A percentile compares a stretch with the other conserved stretches of the same genome.
Conservation (phyloP, 352 stramenopile species). For the Globisporangium uncinulatum region DNA sequence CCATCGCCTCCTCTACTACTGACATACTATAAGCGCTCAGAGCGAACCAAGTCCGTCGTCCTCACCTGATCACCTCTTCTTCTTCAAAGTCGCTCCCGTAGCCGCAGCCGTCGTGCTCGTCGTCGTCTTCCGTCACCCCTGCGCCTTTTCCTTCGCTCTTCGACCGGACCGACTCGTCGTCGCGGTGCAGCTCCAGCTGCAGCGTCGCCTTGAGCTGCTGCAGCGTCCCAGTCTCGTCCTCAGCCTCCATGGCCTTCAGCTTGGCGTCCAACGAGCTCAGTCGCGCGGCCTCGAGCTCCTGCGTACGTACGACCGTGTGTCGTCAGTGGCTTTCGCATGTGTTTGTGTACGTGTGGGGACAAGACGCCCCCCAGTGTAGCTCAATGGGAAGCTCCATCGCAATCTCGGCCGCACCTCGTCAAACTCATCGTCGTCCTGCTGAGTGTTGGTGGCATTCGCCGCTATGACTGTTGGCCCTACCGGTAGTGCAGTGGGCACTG, state of each 20-base stretch:
- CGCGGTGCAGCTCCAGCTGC: slow-evolving; percentile 46
- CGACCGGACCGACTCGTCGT: slow-evolving; percentile 30
- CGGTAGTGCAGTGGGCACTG: slow-evolving; percentile 18
- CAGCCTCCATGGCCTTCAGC: slow-evolving; percentile 80
- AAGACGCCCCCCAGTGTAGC: too few relatives aligned
- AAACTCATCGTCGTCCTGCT: slow-evolving; percentile 44
- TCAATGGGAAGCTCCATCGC: background rate
- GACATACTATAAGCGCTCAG: too few relatives aligned
- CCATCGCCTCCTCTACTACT: too few relatives aligned
- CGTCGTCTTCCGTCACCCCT: background rate
- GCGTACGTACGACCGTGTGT: too few relatives aligned
- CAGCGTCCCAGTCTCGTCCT: slow-evolving; percentile 73
- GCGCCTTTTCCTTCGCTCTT: slow-evolving; percentile 5
- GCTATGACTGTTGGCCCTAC: slow-evolving; percentile 16
- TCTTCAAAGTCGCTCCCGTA: slow-evolving; percentile 86
- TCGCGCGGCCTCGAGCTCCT: slow-evolving; percentile 50
- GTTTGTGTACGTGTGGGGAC: too few relatives aligned
- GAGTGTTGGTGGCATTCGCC: background rate
- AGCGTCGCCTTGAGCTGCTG: slow-evolving; percentile 73
- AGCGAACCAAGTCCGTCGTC: too few relatives aligned
- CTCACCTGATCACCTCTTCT: slow-evolving; percentile 69
- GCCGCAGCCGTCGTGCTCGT: slow-evolving; percentile 53
- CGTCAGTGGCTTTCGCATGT: background rate
- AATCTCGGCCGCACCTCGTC: slow-evolving; percentile 30
- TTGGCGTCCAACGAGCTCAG: slow-evolving; percentile 65